phyloP scores from a whole-genome alignment of 1,284 basidiomycete genomes.

The Austropuccinia psidii region DNA sequence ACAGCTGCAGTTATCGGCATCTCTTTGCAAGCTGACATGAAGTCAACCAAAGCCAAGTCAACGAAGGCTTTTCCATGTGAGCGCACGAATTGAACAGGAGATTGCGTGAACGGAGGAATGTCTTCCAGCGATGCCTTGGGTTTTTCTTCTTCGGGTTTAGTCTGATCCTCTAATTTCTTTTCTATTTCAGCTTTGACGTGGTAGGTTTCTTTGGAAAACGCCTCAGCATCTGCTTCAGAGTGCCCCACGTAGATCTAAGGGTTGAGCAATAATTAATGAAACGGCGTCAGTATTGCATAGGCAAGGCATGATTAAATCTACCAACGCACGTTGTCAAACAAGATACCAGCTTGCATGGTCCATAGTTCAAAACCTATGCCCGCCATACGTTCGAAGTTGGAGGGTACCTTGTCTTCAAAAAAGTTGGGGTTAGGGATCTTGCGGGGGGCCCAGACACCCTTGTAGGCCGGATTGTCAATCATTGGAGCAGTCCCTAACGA shows the following conservation, averaged over 20 bases:
- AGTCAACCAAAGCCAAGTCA: conserved; percentile 63
- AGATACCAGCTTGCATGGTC: conserved; percentile 97
- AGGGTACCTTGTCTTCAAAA: conserved; percentile 80
- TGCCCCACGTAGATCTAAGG: conserved; percentile 77
- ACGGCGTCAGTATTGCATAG: not conserved
- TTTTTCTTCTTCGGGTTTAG: conserved; percentile 48
- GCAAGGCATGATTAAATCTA: not conserved
- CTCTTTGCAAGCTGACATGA: conserved; percentile 64
- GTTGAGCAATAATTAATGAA: not conserved
- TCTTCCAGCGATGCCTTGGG: conserved; percentile 55
- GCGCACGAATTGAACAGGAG: conserved; percentile 71
- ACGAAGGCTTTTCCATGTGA: conserved; percentile 65
- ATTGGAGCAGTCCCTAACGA: conserved; percentile 56
- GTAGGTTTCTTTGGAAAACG: conserved; percentile 73
- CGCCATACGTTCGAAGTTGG: conserved; percentile 57
- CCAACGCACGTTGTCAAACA: conserved; percentile 52
- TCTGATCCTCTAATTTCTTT: conserved; percentile 50
- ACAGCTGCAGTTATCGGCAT: conserved; percentile 76
- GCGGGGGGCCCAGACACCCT: conserved; percentile 85
- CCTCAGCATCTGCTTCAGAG: conserved; percentile 71
- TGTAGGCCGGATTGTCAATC: conserved; percentile 96
- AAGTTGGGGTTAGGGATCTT: conserved; percentile 86
- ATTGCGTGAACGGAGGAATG: conserved; percentile 48
- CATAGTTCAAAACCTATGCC: conserved; percentile 95
- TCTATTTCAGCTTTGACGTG: conserved; percentile 61